Percentiles rank a stretch among this genome's conserved stretches.
These are phyloP conservation scores for Huiozyma sinensis DNA, from an alignment of 805 yeast genomes.

Conservation along the genomic window DNA sequence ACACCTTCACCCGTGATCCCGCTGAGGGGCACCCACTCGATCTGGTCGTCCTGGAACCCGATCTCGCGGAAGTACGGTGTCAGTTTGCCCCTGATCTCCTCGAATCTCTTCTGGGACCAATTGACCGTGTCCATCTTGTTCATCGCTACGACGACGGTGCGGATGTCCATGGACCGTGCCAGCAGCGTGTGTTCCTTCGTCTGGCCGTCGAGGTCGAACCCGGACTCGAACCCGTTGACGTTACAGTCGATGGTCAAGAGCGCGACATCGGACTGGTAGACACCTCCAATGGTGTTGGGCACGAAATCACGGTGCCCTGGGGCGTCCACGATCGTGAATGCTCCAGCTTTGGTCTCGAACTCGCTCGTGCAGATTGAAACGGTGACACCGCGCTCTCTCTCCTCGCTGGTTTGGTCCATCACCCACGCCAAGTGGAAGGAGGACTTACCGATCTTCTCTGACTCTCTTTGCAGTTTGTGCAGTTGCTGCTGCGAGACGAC, in stretches of 20 bases:
- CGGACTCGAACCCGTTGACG: slow-evolving; percentile 97
- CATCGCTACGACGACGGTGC: slow-evolving; percentile 79
- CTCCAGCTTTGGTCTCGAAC: slow-evolving; percentile 88
- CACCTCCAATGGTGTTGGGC: slow-evolving; percentile 97
- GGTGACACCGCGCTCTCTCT: slow-evolving; percentile 96
- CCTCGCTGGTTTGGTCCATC: slow-evolving; percentile 97
- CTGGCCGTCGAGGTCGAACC: slow-evolving; percentile 97
- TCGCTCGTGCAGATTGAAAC: slow-evolving; percentile 96
- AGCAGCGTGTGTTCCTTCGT: slow-evolving; percentile 93
- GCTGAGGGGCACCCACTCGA: slow-evolving; percentile 87
- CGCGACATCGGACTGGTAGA: slow-evolving; percentile 98
- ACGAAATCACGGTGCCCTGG: slow-evolving; percentile 99
- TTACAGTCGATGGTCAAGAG: slow-evolving; percentile 92
- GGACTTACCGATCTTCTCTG: slow-evolving; percentile 96
- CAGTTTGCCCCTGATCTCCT: slow-evolving; percentile 80
- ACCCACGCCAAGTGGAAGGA: slow-evolving; percentile 99
- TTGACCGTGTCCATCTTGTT: slow-evolving; percentile 79
- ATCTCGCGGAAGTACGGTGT: slow-evolving; percentile 64
- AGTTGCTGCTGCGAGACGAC: slow-evolving; percentile 95
- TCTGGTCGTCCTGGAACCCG: slow-evolving; percentile 76
- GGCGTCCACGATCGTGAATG: slow-evolving; percentile 95
- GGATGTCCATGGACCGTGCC: slow-evolving; percentile 95
- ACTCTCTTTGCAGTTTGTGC: slow-evolving; percentile 93
- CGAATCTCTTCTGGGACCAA: slow-evolving; percentile 90
- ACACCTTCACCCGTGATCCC: slow-evolving; percentile 96